Evolutionary conservation across 148 eudicot species (phyloP).

Genomic region (Camellia lanceoleosa): DNA sequence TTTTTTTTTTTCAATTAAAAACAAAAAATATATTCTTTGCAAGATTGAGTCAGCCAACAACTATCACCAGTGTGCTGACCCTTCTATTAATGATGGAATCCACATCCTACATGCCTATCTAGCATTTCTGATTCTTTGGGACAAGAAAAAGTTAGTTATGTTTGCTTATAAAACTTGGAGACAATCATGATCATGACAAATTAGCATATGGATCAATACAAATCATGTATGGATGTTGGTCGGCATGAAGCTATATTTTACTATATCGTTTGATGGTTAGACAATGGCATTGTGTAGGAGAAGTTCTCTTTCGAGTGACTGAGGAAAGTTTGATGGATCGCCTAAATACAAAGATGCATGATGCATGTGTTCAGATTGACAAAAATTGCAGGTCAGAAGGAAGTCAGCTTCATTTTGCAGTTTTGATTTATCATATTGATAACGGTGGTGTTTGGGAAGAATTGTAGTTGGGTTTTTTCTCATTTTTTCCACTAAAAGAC

Average conservation of each 20-base stretch:
- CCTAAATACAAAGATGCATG: conserved; percentile 77
- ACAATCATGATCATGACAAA: not conserved
- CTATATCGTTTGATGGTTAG: not conserved
- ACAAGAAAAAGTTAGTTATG: not conserved
- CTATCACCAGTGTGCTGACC: not conserved
- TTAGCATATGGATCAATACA: not conserved
- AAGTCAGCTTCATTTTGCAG: not conserved
- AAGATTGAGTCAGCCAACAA: not conserved
- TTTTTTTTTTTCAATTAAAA: not conserved
- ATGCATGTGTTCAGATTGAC: conserved; percentile 65
- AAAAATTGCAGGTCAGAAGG: conserved; percentile 58
- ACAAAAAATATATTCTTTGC: not conserved
- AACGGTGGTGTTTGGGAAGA: no score
- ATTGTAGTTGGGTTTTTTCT: no score
- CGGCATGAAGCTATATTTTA: not conserved
- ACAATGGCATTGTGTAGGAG: conserved; percentile 29
- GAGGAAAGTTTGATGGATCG: conserved; percentile 74
- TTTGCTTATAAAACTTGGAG: not conserved
- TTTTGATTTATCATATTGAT: not conserved
- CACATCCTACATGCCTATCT: not conserved
- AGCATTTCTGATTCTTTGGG: not conserved
- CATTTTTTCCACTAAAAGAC: no score
- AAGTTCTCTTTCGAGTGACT: conserved; percentile 57
- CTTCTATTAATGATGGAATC: not conserved
- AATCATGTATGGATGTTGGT: not conserved